phyloP scores from a whole-genome alignment of 352 stramenopile species.

The Nothophytophthora sp. region DNA sequence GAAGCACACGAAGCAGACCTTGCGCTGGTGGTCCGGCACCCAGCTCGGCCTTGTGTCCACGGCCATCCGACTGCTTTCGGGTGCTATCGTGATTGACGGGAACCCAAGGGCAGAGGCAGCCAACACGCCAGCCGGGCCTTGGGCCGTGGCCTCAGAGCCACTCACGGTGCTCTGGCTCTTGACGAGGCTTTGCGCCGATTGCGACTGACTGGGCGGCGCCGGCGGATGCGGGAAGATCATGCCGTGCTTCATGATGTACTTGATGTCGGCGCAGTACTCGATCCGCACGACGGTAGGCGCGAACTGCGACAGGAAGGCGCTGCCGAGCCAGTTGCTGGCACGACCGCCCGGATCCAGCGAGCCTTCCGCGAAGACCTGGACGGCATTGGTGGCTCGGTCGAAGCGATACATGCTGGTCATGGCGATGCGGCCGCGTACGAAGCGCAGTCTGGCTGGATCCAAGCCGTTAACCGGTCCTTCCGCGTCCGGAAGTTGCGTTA shows the following conservation, averaged over 20 bases:
- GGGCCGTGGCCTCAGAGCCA: constrained; percentile 26
- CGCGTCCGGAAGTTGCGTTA: constrained; percentile 27
- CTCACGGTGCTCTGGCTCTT: constrained; percentile 41
- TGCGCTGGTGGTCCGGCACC: constrained; percentile 62
- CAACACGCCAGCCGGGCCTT: constrained; percentile 19
- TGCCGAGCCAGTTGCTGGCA: constrained; percentile 50
- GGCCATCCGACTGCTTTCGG: constrained; percentile 26
- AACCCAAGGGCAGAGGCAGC: constrained; percentile 23
- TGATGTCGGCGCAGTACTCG: constrained; percentile 71
- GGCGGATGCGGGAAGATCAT: constrained; percentile 62
- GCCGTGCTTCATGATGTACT: constrained; percentile 82
- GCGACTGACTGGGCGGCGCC: constrained; percentile 21
- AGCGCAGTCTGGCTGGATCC: constrained; percentile 38
- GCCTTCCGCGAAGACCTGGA: constrained; percentile 74
- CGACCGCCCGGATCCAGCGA: constrained; percentile 52
- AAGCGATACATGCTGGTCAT: constrained; percentile 69
- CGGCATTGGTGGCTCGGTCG: constrained; percentile 47
- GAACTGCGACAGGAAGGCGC: constrained; percentile 64
- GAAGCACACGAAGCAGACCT: constrained; percentile 66
- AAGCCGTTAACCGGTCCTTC: constrained; percentile 28
- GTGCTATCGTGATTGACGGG: constrained; percentile 5
- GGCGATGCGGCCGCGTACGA: constrained; percentile 57
- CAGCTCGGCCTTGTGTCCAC: constrained; percentile 44
- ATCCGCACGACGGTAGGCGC: constrained; percentile 61
- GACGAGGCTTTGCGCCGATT: constrained; percentile 23